phyloP scores from a whole-genome alignment of 305 asterid genomes.

The Solanum hybrid region DNA sequence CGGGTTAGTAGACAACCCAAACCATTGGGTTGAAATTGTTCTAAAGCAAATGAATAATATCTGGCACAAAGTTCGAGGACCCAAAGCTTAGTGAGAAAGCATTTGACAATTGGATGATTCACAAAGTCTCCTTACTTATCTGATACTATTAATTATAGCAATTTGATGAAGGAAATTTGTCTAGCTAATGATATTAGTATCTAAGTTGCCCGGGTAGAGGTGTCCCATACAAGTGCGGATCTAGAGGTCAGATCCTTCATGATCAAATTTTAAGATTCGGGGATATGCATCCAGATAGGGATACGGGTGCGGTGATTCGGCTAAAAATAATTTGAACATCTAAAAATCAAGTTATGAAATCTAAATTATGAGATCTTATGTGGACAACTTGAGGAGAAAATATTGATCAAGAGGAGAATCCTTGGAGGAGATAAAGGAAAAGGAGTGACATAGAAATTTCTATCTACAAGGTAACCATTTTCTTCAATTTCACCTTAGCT shows the following conservation, averaged over 20 bases:
- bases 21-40: neutral
- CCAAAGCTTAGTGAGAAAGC: neutral
- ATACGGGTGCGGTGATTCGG: neutral
- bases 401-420: neutral
- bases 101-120: neutral
- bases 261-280: neutral
- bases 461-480: neutral
- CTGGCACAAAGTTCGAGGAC: neutral
- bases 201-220: neutral
- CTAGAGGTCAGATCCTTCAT: neutral
- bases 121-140: neutral
- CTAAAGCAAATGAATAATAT: neutral
- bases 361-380: neutral
- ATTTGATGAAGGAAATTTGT: neutral
- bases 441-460: neutral
- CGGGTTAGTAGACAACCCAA: neutral
- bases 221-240: neutral
- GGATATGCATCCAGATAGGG: neutral
- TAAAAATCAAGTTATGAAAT: neutral
- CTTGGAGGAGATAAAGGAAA: neutral
- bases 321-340: neutral
- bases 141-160: neutral
- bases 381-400: neutral
- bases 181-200: neutral
- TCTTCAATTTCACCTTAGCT: neutral